These are phyloP conservation scores for Cerioporus squamosus DNA, from an alignment of 1,284 basidiomycete species.

Conservation along the genomic window DNA sequence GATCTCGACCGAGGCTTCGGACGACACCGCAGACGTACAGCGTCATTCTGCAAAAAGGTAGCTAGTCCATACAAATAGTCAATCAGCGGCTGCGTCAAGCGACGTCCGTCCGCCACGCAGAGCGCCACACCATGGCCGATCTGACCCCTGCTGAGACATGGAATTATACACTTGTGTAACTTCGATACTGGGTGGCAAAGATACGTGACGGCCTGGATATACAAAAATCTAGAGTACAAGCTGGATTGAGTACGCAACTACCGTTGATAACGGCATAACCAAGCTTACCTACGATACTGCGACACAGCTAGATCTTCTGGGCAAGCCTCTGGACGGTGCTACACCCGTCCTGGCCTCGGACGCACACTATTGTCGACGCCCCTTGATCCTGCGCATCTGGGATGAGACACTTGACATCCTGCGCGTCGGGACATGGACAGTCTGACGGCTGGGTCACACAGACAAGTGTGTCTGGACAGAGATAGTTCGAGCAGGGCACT, in stretches of 20 bases:
- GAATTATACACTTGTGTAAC: too few relatives aligned
- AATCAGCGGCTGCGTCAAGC: too few relatives aligned
- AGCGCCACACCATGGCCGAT: too few relatives aligned
- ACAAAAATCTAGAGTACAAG: background rate
- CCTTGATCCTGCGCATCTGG: conserved; percentile 40
- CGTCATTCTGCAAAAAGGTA: too few relatives aligned
- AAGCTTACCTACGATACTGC: conserved; percentile 1
- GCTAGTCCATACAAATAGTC: too few relatives aligned
- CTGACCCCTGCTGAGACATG: too few relatives aligned
- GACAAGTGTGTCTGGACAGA: conserved; percentile 45
- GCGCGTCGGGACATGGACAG: conserved; percentile 47
- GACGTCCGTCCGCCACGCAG: too few relatives aligned
- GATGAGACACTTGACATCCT: conserved; percentile 48
- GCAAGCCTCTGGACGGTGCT: conserved; percentile 39
- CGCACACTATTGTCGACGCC: conserved; percentile 43
- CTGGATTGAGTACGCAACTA: too few relatives aligned
- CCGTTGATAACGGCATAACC: background rate
- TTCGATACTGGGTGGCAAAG: too few relatives aligned
- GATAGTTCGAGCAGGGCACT: conserved; percentile 44
- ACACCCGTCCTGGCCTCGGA: conserved; percentile 42
- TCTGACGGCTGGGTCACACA: conserved; percentile 44
- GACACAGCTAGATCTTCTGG: conserved; percentile 30
- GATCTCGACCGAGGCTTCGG: too few relatives aligned
- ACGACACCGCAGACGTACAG: too few relatives aligned
- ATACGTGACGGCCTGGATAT: background rate